Base-by-base conservation (phyloP, 2,329 filamentous ascomycete genomes). In the Hypoxylon rubiginosum region DNA sequence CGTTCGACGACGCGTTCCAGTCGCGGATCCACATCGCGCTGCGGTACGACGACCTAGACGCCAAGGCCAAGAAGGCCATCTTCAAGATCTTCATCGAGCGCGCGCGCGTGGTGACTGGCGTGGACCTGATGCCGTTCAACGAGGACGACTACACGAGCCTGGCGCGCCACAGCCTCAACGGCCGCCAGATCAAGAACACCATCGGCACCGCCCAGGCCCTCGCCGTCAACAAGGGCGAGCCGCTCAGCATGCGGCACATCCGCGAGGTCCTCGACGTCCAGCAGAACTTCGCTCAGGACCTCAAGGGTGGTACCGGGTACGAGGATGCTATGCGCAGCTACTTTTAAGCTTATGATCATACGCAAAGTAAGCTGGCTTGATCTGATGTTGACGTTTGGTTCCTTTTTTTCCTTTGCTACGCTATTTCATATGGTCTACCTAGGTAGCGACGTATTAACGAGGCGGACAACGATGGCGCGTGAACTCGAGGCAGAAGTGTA, bases 1-100 rank as follows among this genome's bases (percentile, higher is more conserved):
- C 92, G 0, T 97, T 97, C 73, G 94, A 97, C 72, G 92, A 96
- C 67, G 94, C 94, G 0, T 97, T 97, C 83, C 92, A 96, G 76
- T 92, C 90, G 9, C 88, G 94, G 24, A 97, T 97, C 67, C 93
- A 97, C 77, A 90, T 97, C 72, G 92, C 93, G 0, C 83, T 97
- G 8, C 86, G 91, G 28, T 97, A 97, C 79, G 91, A 92, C 41
- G 88, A 91, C 52, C 84, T 97, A 8, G 89, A 89, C 41, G 78
- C 81, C 4, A 90, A 91, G 73, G 93, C 93, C 10, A 91, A 92
- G 80, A 90, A 89, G 72, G 85, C 88, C 65, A 92, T 97, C 49
- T 97, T 95, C 88, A 90, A 90, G 79, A 90, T 94, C 80, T 97
- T 97, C 79, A 83, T 97, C 41, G 88, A 91, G 62, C 88, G 90